These are phyloP conservation scores for Posidonia oceanica DNA, from an alignment of 116 monocot species.

Conservation along the genomic window DNA sequence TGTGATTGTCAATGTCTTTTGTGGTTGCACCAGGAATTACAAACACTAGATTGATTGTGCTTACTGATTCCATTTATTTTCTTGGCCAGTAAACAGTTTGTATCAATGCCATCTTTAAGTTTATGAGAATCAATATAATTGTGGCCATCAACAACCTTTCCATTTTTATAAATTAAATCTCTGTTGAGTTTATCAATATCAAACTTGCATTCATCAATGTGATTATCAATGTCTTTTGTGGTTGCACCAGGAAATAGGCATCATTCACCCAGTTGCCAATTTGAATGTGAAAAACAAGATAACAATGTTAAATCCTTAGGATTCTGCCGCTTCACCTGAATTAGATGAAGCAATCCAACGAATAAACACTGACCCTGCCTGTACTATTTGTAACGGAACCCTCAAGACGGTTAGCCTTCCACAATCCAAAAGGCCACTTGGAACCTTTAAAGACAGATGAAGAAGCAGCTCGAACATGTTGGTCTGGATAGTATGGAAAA, in stretches of 20 bases:
- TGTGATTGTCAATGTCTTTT: background rate
- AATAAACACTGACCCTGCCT: conserved; percentile 67
- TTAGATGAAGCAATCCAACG: conserved; percentile 83
- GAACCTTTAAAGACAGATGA: conserved; percentile 77
- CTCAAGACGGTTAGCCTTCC: conserved; percentile 79
- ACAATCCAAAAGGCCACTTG: conserved; percentile 71
- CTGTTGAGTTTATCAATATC: background rate
- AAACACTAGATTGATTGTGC: conserved; percentile 4
- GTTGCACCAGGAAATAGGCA: conserved; percentile 39
- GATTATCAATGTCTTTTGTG: background rate
- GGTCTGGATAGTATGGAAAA: conserved; percentile 91
- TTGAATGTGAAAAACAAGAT: conserved; percentile 73
- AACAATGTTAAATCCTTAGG: conserved; percentile 72
- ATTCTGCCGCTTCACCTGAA: conserved; percentile 45
- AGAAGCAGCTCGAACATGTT: conserved; percentile 69
- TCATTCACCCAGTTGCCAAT: conserved; percentile 93
- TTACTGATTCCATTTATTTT: background rate
- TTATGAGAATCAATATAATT: conserved; percentile 6
- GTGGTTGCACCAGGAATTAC: conserved; percentile 7
- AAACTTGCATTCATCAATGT: background rate
- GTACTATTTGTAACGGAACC: conserved; percentile 82
- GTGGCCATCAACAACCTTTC: background rate
- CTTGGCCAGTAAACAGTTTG: background rate
- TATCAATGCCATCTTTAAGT: background rate
- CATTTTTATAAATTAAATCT: background rate